Base-by-base conservation (phyloP, 108 stramenopile species). In the Mayamaea pseudoterrestris region DNA sequence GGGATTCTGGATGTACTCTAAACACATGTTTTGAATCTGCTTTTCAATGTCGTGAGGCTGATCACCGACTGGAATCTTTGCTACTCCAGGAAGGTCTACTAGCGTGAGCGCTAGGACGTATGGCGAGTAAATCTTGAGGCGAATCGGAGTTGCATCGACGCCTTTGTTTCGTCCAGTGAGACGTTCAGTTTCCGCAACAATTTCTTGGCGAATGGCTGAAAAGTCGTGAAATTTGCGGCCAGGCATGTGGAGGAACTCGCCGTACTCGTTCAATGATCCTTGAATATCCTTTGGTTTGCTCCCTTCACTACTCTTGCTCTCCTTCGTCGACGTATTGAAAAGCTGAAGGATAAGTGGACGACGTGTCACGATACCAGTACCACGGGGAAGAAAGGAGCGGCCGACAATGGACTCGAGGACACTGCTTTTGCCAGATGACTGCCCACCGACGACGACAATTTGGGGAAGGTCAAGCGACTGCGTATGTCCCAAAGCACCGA, bases 361-460 rank as follows among this genome's bases (percentile, higher is more conserved):
- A 1, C 98, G 83, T 8, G 98, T 99, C 1, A 97, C 96, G 51
- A 99, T 96, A 28, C 98, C 98, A 13, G 89, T 78, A 22, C 96
- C 96, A 34, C 98, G 80, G 13, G 98, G 98, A 39, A 99, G 70
- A 56, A 99, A 99, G 50, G 69, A 73, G 6, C 83, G 66, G 17
- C 93, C 93, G 2, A 93, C 95, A 24, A 99, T 71, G 35, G 83
- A 84, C 58, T 99, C 98, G 27, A 99, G 68, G 20, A 99, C 98
- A 54, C 79, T 83, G 28, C 88, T 91, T 59, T 99, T 99, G 11
- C 98, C 98, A 3, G 78, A 77, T 21, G 92, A 94, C 71, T 99
- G 98, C 17, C 89, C 91, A 20, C 93, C 93, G 13, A 72, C 76
- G 31, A 95, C 97, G 13, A 95, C 95, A 47, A 99, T 99, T 58